phyloP scores from a whole-genome alignment of 768 basidiomycete genomes.

The Lactarius hengduanensis region DNA sequence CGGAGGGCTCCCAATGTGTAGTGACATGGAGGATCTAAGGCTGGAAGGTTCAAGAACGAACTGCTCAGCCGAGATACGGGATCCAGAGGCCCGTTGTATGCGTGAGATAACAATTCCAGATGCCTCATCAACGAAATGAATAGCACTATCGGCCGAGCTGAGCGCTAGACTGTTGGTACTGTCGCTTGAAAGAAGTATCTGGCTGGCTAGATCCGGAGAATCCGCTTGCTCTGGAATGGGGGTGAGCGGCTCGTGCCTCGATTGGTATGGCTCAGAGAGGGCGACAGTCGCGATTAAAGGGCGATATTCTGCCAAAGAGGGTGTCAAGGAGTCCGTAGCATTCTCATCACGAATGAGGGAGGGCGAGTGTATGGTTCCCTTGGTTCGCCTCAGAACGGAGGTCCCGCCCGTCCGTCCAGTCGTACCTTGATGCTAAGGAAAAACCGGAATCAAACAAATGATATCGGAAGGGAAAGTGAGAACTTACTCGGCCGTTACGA shows the following conservation, averaged over 20 bases:
- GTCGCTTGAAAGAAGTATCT: conserved; percentile 18
- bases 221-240: conserved; percentile 22
- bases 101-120: conserved; percentile 31
- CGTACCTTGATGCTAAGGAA: neutral
- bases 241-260: conserved; percentile 10
- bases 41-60: conserved; percentile 8
- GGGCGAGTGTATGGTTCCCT: conserved; percentile 14
- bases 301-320: neutral
- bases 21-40: conserved; percentile 17
- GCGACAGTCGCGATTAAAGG: neutral
- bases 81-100: conserved; percentile 24
- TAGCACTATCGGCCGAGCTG: neutral
- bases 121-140: conserved; percentile 30
- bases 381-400: conserved; percentile 13
- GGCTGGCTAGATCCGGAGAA: neutral
- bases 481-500: conserved; percentile 3
- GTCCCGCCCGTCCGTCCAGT: neutral
- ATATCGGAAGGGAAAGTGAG: neutral
- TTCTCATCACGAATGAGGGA: neutral
- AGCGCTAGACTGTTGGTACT: conserved; percentile 15
- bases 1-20: conserved; percentile 28
- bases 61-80: conserved; percentile 11
- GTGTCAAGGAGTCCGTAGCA: neutral
- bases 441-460: neutral
- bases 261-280: neutral